A percentile compares a stretch with the other conserved stretches of the same genome.
Evolutionary conservation across 164 flowering plant genomes (phyloP).

Genomic region (Aristolochia fimbriata): DNA sequence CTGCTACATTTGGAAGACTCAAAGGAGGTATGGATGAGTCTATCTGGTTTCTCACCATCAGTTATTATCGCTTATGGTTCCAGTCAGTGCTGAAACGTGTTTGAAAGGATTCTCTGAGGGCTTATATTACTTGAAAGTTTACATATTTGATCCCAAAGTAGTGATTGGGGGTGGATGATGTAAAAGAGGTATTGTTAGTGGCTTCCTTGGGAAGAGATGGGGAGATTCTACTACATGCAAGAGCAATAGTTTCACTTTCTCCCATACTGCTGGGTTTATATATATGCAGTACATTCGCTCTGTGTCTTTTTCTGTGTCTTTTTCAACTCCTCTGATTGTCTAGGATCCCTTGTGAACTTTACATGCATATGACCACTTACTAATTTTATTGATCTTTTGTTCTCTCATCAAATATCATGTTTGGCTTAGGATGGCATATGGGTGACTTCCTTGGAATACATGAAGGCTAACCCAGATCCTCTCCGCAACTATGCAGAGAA

Average conservation of each 20-base stretch:
- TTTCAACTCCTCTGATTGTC: not conserved
- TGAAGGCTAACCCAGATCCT: slow-evolving; percentile 72
- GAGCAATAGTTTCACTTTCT: no score
- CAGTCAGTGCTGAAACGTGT: not conserved
- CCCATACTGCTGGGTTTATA: no score
- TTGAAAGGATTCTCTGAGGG: not conserved
- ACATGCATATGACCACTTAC: not conserved
- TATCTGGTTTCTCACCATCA: not conserved
- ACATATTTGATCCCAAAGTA: no score
- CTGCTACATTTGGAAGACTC: slow-evolving; percentile 71
- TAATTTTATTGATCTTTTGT: not conserved
- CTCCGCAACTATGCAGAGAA: slow-evolving; percentile 67
- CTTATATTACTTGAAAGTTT: not conserved
- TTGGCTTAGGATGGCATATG: slow-evolving; percentile 52
- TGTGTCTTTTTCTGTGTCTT: no score
- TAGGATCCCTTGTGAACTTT: not conserved
- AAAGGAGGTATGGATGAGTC: slow-evolving; percentile 44
- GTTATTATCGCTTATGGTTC: not conserved
- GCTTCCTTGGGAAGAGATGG: no score
- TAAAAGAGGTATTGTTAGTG: no score
- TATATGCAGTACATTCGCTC: no score
- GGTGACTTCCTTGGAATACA: slow-evolving; percentile 60
- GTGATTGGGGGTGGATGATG: not conserved
- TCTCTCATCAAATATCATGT: not conserved
- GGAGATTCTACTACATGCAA: no score